phyloP scores from a whole-genome alignment of 257 asterid genomes.

The Solanum etuberosum region DNA sequence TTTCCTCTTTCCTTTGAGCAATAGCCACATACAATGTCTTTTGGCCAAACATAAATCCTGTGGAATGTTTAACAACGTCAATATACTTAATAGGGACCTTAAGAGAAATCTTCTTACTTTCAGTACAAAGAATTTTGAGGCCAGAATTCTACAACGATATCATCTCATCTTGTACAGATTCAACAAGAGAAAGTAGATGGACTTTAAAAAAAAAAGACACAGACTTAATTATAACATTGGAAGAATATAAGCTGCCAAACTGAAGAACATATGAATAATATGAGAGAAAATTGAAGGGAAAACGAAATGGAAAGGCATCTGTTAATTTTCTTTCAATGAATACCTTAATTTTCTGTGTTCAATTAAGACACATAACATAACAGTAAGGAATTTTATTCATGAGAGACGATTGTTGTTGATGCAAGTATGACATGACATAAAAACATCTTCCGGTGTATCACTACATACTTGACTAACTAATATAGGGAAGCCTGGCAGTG shows the following conservation, averaged over 20 bases:
- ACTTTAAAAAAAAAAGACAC: not conserved
- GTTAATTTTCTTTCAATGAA: not conserved
- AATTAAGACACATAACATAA: not conserved
- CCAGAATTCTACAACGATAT: not conserved
- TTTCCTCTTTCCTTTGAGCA: conserved; percentile 89
- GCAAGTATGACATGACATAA: not conserved
- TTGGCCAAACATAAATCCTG: conserved; percentile 59
- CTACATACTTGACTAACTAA: not conserved
- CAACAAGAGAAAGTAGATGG: not conserved
- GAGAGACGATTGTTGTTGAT: not conserved
- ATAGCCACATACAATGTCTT: conserved; percentile 71
- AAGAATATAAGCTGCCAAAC: not conserved
- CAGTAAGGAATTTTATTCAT: not conserved
- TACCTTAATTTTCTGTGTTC: not conserved
- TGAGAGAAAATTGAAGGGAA: not conserved
- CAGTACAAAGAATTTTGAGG: not conserved
- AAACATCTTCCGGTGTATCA: not conserved
- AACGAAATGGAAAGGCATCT: not conserved
- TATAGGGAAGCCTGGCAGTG: not conserved
- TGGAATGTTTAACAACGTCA: not conserved
- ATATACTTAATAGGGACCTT: not conserved
- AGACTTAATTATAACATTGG: not conserved
- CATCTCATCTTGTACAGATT: not conserved
- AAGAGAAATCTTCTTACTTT: not conserved
- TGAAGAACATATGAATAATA: not conserved